Conservation (phyloP, 2,329 filamentous ascomycete genomes). For the Dactylellina cionopaga region DNA sequence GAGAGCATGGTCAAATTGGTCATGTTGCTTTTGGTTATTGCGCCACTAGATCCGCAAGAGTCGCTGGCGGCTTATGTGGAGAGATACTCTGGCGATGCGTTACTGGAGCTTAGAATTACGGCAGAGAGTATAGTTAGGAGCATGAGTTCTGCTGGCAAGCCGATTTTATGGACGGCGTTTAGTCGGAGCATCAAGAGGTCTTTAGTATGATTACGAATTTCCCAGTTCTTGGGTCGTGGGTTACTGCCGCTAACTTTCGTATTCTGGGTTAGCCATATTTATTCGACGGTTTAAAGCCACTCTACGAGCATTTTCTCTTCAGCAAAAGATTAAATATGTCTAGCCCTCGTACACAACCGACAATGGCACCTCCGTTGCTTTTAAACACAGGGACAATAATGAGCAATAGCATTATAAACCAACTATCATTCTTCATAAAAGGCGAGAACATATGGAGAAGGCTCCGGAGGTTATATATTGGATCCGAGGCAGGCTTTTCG, state of each 20-base stretch:
- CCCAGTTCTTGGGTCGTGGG: background rate
- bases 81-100: conserved; percentile 67
- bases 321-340: conserved; percentile 76
- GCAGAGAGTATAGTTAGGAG: conserved; percentile 72
- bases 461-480: conserved; percentile 75
- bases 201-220: conserved; percentile 47
- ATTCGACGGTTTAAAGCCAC: conserved; percentile 73
- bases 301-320: conserved; percentile 81
- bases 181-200: conserved; percentile 52
- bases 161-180: conserved; percentile 54
- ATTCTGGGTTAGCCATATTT: conserved; percentile 72
- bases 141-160: conserved; percentile 49
- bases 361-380: conserved; percentile 58
- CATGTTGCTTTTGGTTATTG: conserved; percentile 74
- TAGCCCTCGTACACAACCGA: conserved; percentile 62
- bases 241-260: background rate
- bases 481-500: conserved; percentile 76
- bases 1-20: conserved; percentile 77
- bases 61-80: conserved; percentile 71
- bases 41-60: conserved; percentile 73
- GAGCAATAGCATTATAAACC: conserved; percentile 71
- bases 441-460: conserved; percentile 72
- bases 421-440: conserved; percentile 78
- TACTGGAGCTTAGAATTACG: conserved; percentile 69
- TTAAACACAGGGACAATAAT: conserved; percentile 68